Evolutionary conservation across 163 green algal species (phyloP), one percentile per base, ranked within the genome.

Genomic region (Prototheca cutis): DNA sequence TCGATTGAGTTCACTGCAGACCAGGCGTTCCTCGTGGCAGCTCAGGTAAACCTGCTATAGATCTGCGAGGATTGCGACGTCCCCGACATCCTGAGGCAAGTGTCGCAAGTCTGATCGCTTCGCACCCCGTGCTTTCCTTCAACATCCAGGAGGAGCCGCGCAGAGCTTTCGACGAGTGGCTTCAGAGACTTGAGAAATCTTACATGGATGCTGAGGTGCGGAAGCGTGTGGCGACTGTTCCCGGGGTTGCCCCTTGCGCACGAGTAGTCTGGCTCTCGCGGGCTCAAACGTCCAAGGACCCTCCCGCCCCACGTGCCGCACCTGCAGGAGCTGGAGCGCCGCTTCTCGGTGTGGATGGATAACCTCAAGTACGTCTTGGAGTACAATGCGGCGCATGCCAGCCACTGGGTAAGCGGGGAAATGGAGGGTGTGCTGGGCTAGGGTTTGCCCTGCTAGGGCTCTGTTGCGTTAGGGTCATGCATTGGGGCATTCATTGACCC

Each of bases 311-410:
- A 3, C 55, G 48, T 53, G 8, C 45, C 15, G 40, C 19, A 18
- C 18, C 6, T 45, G 66, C 77, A 80, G 70, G 84, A 90, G 69
- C 75, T 79, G 48, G 72, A 86, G 58, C 42, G 34, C 19, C 70
- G 80, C n/a, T 90, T 91, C 53, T 36, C 34, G 10, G 70, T 80
- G 0, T 94, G 84, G 82, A 48, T 84, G 7, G 81, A 89, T 48
- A 95, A 95, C 68, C 70, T 94, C 28, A 62, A 81, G 24, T 95
- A 76, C 47, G 66, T 85, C 13, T 30, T 82, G 8, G 70, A 75
- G 6, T 89, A 91, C 75, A 95, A 95, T 67, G 45, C 72, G 28
- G 57, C 70, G 29, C 68, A 80, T 49, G 30, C 55, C 25, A 66
- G 62, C 3, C 67, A 83, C 66, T 82, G 71, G 70, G 73, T 80